Evolutionary conservation across 116 monocot species (phyloP).

Genomic region (Papilionanthe hybrid): DNA sequence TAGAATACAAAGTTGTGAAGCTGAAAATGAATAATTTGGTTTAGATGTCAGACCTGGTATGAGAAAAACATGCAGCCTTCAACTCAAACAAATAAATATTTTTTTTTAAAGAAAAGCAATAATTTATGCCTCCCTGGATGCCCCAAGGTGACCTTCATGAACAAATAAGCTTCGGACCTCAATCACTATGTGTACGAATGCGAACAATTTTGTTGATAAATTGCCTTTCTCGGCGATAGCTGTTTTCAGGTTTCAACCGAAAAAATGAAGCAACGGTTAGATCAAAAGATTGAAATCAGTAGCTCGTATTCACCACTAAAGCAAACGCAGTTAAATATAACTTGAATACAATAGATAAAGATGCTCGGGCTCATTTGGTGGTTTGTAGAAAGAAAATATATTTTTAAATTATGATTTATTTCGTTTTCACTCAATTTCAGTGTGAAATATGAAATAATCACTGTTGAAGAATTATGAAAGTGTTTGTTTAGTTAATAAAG

Average conservation of each 20-base stretch:
- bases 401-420: not conserved
- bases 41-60: too few species aligned
- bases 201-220: constrained; percentile 53
- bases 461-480: too few species aligned
- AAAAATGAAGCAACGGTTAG: not conserved
- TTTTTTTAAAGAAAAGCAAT: not conserved
- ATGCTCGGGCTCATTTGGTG: too few species aligned
- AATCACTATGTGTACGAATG: constrained; percentile 26
- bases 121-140: not conserved
- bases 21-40: too few species aligned
- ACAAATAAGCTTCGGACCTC: constrained; percentile 3
- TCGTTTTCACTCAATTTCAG: not conserved
- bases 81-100: not conserved
- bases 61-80: too few species aligned
- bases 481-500: too few species aligned
- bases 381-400: not conserved
- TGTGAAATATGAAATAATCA: not conserved
- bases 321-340: too few species aligned
- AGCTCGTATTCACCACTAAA: not conserved
- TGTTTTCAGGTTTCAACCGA: constrained; percentile 19
- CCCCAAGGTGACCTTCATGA: not conserved
- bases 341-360: too few species aligned
- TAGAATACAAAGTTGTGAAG: too few species aligned
- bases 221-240: constrained; percentile 61
- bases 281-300: not conserved